Base-by-base conservation (phyloP, 2,329 filamentous ascomycete genomes). In the Alternaria sp. region DNA sequence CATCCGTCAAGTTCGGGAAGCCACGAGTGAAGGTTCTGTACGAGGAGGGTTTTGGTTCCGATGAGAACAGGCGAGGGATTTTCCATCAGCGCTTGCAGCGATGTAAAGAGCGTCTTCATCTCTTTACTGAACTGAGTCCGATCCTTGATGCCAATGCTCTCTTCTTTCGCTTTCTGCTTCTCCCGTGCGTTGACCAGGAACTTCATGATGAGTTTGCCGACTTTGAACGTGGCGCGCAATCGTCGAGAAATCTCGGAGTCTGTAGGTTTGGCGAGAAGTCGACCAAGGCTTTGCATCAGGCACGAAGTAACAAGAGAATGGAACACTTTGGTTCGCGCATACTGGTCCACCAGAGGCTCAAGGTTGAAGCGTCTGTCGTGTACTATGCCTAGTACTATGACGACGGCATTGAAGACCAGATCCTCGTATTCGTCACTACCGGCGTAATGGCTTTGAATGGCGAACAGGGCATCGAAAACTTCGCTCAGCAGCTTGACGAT, bases 1-100 rank as follows among this genome's bases (percentile, higher is more conserved):
- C 95, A 84, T 2, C 89, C 88, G 0, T 88, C 85, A 9, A 99
- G 87, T 75, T 98, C 94, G 0, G 95, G 94, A n/a, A 99, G 83
- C 95, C 95, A 99, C 0, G 92, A 91, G 75, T 98, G 94, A 76
- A 98, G 96, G 76, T 98, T 93, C 78, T 99, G 95, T 12, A 98
- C 93, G 3, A 96, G 89, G 51, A 99, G 83, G 0, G 95, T 98
- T 80, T 99, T 96, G 64, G 92, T 98, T 34, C 95, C 95, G 14
- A 98, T 91, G 24, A 98, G 82, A 18, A 94, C 89, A 0, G 95
- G 91, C 3, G 93, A 91, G 2, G 89, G 85, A 76, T 93, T 97
- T 61, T 89, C 88, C 92, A 99, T 97, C 80, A 99, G 87, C 16
- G 86, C 85, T 78, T 98, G 93, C 24, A 99, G 84, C 1, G 92